Base-by-base conservation (phyloP, 305 asterid species). In the Solanum hybrid region DNA sequence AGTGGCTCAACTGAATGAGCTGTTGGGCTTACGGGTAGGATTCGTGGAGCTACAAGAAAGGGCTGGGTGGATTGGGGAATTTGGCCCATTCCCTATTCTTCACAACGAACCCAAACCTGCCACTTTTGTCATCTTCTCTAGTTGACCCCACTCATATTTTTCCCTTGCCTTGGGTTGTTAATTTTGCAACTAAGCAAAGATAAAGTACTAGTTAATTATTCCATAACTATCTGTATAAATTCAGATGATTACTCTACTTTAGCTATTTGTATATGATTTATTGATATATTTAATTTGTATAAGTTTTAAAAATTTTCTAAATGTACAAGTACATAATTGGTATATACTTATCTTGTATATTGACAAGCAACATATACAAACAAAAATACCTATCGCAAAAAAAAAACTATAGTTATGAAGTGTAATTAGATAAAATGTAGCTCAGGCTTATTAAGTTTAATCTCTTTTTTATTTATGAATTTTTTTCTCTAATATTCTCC, bases 181-280 rank as follows among this genome's bases (percentile, higher is more conserved):
- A 11, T 39, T 39, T 39, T 39, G 51, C 15, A 2, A 39, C 51
- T 39, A 39, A 39, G 45, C 14, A 39, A 1, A 39, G 14, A 39
- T 39, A 39, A 38, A 38, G 45, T 39, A 10, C 14, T 39, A 39
- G 45, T 39, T 39, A 3, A 38, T 38, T 38, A 38, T 38, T 9
- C 12, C 11, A 37, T 37, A 37, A 9, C 1, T 37, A 38, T 38
- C 1, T 38, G 4, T 38, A 45, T 45, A 45, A 14, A 45, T 14
- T 14, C 0, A 45, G 0, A 45, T 45, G 0, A 0, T 45, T 45
- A 45, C 0, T 5, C 0, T 14, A 45, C 0, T 5, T 0, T 14
- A 45, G 3, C 0, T 45, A 14, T 14, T 14, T 45, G 0, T 45
- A 14, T 45, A 14, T 45, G 0, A 14, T 45, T 45, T 45, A 13